These are phyloP conservation scores for Cytospora schulzeri DNA, from an alignment of 2,329 filamentous ascomycete genomes.

Conservation along the genomic window DNA sequence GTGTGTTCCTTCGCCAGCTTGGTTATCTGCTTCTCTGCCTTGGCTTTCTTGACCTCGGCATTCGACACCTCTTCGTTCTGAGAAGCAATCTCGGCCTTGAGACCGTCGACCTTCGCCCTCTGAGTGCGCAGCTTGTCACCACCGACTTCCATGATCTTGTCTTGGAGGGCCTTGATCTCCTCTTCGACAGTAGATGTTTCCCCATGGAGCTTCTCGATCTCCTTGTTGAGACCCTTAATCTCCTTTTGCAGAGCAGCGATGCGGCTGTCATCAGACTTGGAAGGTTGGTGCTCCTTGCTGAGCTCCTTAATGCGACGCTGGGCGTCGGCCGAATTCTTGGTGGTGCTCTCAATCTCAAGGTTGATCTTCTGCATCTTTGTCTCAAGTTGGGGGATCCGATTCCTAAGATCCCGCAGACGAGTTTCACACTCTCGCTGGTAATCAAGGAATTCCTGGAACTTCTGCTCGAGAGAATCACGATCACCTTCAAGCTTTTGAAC, in stretches of 20 bases:
- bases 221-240: slow-evolving; percentile 72
- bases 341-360: slow-evolving; percentile 85
- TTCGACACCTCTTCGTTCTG: slow-evolving; percentile 81
- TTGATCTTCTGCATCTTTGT: slow-evolving; percentile 89
- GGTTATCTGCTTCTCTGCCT: slow-evolving; percentile 86
- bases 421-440: slow-evolving; percentile 79
- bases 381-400: slow-evolving; percentile 80
- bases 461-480: slow-evolving; percentile 79
- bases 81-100: slow-evolving; percentile 82
- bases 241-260: slow-evolving; percentile 74
- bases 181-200: slow-evolving; percentile 90
- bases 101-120: slow-evolving; percentile 83
- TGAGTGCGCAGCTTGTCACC: slow-evolving; percentile 90
- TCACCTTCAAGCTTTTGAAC: slow-evolving; percentile 85
- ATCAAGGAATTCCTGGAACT: slow-evolving; percentile 82
- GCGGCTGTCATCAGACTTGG: slow-evolving; percentile 76
- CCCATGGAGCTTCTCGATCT: slow-evolving; percentile 76
- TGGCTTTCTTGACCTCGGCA: slow-evolving; percentile 84
- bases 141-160: slow-evolving; percentile 98
- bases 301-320: slow-evolving; percentile 86
- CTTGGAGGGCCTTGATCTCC: slow-evolving; percentile 89
- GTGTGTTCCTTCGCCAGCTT: slow-evolving; percentile 85
- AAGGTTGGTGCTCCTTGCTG: slow-evolving; percentile 76
- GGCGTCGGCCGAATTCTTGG: slow-evolving; percentile 80
- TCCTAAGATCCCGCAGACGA: slow-evolving; percentile 69